Percentiles rank a stretch among this genome's conserved stretches.
Conservation (phyloP, 2,329 filamentous ascomycete genomes). For the Calcarisporium arbuscula region DNA sequence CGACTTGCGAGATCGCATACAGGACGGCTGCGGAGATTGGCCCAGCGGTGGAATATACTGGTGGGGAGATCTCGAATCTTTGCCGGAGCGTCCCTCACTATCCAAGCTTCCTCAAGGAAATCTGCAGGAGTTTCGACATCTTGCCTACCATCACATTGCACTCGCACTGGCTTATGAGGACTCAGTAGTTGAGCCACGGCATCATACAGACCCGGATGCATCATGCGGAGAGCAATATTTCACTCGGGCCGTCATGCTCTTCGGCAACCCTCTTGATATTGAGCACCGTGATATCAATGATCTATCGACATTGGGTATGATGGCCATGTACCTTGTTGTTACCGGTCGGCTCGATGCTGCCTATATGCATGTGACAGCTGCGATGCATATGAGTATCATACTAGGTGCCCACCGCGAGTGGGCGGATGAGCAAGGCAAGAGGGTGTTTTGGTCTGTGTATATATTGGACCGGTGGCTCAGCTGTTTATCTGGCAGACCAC, state of each 20-base stretch:
- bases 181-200: conserved; percentile 5
- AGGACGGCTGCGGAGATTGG: conserved; percentile 34
- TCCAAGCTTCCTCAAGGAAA: conserved; percentile 15
- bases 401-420: conserved; percentile 38
- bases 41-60: conserved; percentile 40
- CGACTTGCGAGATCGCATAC: conserved; percentile 35
- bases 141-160: conserved; percentile 38
- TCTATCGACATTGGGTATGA: conserved; percentile 36
- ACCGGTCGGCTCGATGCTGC: conserved; percentile 41
- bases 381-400: conserved; percentile 40
- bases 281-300: conserved; percentile 31
- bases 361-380: conserved; percentile 38
- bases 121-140: conserved; percentile 24
- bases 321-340: conserved; percentile 44
- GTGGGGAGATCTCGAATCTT: conserved; percentile 35
- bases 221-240: conserved; percentile 37
- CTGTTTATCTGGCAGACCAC: conserved; percentile 41
- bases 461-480: conserved; percentile 41
- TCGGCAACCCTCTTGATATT: conserved; percentile 41
- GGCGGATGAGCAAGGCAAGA: conserved; percentile 34
- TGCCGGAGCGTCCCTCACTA: conserved; percentile 18
- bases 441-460: conserved; percentile 46
- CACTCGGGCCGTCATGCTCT: conserved; percentile 32
- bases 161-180: conserved; percentile 37
- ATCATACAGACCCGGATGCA: conserved; percentile 21